Base-by-base conservation (phyloP, 2,329 filamentous ascomycete genomes). In the Ilyonectria mors-panacis region DNA sequence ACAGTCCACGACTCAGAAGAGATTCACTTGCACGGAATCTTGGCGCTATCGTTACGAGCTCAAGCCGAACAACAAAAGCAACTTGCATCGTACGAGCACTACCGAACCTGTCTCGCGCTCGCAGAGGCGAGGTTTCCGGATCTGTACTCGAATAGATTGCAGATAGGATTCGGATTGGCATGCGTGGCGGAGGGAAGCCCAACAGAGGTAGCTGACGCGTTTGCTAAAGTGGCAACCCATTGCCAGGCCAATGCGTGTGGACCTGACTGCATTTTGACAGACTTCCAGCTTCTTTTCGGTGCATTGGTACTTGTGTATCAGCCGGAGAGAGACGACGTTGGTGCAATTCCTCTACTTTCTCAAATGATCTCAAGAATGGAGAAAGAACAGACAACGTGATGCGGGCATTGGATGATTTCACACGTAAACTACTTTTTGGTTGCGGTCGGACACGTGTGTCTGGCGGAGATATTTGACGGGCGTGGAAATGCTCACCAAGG, bases 91-190 rank as follows among this genome's bases (percentile, higher is more conserved):
- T 53, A 53, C 23, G 33, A 60, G 2, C 45, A 42, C 10, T 60
- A 60, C 12, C 23, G 51, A 4, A 39, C 45, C 30, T 51, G 45
- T 35, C 26, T 60, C 6, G 21, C 42, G 33, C 17, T 60, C 6
- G 33, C 21, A 37, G 37, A 60, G 33, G 21, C 35, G 4, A 17
- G 28, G 17, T 26, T 30, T 53, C 45, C 58, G 9, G 21, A 53
- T 6, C 17, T 15, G 9, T 23, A 17, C 2, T 21, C 33, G 23
- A 44, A 33, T 13, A 30, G 47, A 6, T 15, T 42, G 23, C n/a
- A 60, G n/a, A 44, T 44, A 12, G 58, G 58, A 17, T 19, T 60
- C 3, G 58, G 58, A 28, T 39, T 60, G 58, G 13, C 47, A 1
- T 60, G 58, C 10, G 12, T 44, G 17, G 23, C 58, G 39, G 28